Percentiles rank a stretch among this genome's conserved stretches.
phyloP scores from a whole-genome alignment of 495 filamentous ascomycete genomes.

The Copromyces sp. region DNA sequence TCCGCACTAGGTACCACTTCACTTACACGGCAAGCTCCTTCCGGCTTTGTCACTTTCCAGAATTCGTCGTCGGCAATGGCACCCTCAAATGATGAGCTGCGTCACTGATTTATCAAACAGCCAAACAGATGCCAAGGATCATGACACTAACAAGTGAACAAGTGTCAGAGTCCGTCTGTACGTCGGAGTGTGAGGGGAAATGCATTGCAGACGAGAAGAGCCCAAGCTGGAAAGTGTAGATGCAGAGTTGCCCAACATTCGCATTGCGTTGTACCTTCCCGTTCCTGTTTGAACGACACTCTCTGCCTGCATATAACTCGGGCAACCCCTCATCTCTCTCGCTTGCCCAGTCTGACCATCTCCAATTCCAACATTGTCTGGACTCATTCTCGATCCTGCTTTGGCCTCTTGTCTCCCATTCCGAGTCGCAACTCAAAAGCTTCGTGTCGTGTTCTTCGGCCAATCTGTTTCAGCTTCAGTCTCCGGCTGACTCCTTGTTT shows the following conservation, averaged over 20 bases:
- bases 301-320: background rate
- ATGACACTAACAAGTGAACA: background rate
- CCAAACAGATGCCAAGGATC: background rate
- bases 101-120: background rate
- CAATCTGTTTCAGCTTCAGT: background rate
- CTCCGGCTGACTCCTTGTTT: background rate
- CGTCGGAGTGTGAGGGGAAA: no score
- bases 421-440: background rate
- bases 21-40: background rate
- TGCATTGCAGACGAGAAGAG: no score
- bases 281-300: background rate
- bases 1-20: background rate
- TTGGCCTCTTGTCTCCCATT: background rate
- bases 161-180: no score
- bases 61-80: background rate
- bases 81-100: background rate
- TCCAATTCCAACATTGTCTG: background rate
- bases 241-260: background rate
- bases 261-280: background rate
- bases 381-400: background rate
- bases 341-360: background rate
- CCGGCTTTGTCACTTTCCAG: background rate
- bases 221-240: no score
- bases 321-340: background rate
- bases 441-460: background rate